Percentiles rank a stretch among this genome's conserved stretches.
phyloP scores from a whole-genome alignment of 1,139 yeast genomes.

The Yarrowia galli region DNA sequence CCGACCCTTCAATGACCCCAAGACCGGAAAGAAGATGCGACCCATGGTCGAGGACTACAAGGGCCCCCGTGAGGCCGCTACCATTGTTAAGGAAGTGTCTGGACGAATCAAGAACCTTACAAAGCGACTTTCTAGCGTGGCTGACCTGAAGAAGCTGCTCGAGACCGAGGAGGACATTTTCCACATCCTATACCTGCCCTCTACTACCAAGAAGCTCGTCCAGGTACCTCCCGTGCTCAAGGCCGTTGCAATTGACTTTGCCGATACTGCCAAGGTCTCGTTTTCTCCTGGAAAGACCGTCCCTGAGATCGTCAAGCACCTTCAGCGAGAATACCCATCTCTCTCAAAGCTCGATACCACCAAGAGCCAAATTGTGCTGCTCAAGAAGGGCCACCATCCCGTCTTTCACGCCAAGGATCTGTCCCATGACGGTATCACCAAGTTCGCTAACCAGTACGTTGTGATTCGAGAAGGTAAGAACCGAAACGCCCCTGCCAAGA shows the following conservation, averaged over 20 bases:
- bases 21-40: slow-evolving; percentile 60
- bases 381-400: slow-evolving; percentile 27
- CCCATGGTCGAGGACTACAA: slow-evolving; percentile 74
- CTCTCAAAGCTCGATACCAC: slow-evolving; percentile 18
- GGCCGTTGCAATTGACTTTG: slow-evolving; percentile 77
- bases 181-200: slow-evolving; percentile 32
- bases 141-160: slow-evolving; percentile 40
- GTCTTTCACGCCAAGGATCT: background rate
- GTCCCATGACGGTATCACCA: slow-evolving; percentile 9
- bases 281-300: slow-evolving; percentile 53
- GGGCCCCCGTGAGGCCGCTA: slow-evolving; percentile 70
- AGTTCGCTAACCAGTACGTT: slow-evolving; percentile 15
- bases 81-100: slow-evolving; percentile 64
- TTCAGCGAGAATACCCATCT: slow-evolving; percentile 34
- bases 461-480: slow-evolving; percentile 35
- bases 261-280: slow-evolving; percentile 54
- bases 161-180: slow-evolving; percentile 4
- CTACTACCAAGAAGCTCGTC: slow-evolving; percentile 33
- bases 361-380: slow-evolving; percentile 31
- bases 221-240: slow-evolving; percentile 68
- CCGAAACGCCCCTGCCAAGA: slow-evolving; percentile 27
- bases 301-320: slow-evolving; percentile 38
- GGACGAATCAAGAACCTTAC: slow-evolving; percentile 77
- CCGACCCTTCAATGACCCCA: slow-evolving; percentile 60
- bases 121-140: slow-evolving; percentile 56